Evolutionary conservation across 2,329 filamentous ascomycete genomes (phyloP).

Genomic region (Colletotrichum coccodes): DNA sequence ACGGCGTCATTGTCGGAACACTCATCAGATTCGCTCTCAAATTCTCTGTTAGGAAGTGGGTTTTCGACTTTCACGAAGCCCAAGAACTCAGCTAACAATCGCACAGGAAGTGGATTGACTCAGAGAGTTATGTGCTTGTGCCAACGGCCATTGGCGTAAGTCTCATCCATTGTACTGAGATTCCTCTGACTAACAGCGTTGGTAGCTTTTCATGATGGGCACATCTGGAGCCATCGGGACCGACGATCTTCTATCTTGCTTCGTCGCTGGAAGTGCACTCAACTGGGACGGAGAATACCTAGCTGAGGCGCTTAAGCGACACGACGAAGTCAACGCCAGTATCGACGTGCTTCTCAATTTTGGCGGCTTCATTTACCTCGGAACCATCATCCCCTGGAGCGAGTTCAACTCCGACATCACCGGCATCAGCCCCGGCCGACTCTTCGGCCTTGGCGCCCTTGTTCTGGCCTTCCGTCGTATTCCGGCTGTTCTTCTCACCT

Average conservation of each 20-base stretch:
- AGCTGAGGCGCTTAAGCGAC: slow-evolving; percentile 62
- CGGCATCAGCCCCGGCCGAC: slow-evolving; percentile 60
- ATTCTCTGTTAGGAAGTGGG: slow-evolving; percentile 47
- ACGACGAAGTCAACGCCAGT: slow-evolving; percentile 69
- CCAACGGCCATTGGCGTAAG: slow-evolving; percentile 58
- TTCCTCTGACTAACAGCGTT: neutral
- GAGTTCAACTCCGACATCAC: slow-evolving; percentile 63
- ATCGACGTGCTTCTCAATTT: slow-evolving; percentile 70
- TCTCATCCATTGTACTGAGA: slow-evolving; percentile 36
- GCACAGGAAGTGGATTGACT: slow-evolving; percentile 62
- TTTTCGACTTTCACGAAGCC: slow-evolving; percentile 4
- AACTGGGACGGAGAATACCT: slow-evolving; percentile 73
- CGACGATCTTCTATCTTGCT: slow-evolving; percentile 70
- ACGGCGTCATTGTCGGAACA: slow-evolving; percentile 63
- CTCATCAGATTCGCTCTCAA: slow-evolving; percentile 57
- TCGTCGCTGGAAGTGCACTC: slow-evolving; percentile 66
- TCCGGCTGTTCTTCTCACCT: slow-evolving; percentile 62
- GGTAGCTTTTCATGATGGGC: slow-evolving; percentile 66
- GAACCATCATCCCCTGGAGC: slow-evolving; percentile 64
- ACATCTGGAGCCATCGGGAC: slow-evolving; percentile 67
- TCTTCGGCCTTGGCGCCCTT: slow-evolving; percentile 62
- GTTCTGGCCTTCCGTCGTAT: slow-evolving; percentile 66
- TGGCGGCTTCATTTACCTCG: slow-evolving; percentile 69
- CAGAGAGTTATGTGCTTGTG: slow-evolving; percentile 63
- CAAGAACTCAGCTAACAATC: neutral